Evolutionary conservation across 2,329 filamentous ascomycete species (phyloP).

Genomic region (Arthroderma uncinatum): DNA sequence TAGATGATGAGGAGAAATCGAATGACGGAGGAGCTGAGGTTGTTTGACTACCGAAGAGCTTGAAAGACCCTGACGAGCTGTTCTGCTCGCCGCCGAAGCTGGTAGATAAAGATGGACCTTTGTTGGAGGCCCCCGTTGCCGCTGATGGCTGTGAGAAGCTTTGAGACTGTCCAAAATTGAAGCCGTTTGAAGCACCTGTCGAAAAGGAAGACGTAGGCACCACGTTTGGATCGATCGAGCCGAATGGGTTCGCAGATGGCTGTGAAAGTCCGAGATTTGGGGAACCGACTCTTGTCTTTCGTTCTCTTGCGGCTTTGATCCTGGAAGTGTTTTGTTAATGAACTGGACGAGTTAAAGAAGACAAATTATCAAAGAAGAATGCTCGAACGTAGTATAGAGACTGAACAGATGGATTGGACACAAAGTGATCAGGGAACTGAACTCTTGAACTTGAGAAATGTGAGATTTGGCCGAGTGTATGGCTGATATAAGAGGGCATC

Average conservation of each 20-base stretch:
- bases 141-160: slow-evolving; percentile 25
- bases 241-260: slow-evolving; percentile 23
- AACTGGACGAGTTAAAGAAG: background rate
- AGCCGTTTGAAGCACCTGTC: slow-evolving; percentile 20
- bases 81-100: slow-evolving; percentile 22
- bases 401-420: background rate
- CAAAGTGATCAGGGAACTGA: background rate
- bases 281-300: slow-evolving; percentile 18
- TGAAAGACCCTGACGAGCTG: slow-evolving; percentile 10
- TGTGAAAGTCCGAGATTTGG: slow-evolving; percentile 13
- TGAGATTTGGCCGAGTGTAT: background rate
- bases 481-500: too few relatives aligned
- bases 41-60: slow-evolving; percentile 12
- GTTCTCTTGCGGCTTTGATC: slow-evolving; percentile 24
- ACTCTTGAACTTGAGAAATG: background rate
- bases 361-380: background rate
- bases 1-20: slow-evolving; percentile 23
- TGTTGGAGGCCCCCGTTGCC: slow-evolving; percentile 16
- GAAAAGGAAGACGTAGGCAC: slow-evolving; percentile 16
- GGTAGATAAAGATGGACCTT: slow-evolving; percentile 22
- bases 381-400: background rate
- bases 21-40: slow-evolving; percentile 23
- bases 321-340: slow-evolving; percentile 13
- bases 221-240: slow-evolving; percentile 22
- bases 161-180: slow-evolving; percentile 28